phyloP scores from a whole-genome alignment of 345 rosid species.

The Combretum micranthum region DNA sequence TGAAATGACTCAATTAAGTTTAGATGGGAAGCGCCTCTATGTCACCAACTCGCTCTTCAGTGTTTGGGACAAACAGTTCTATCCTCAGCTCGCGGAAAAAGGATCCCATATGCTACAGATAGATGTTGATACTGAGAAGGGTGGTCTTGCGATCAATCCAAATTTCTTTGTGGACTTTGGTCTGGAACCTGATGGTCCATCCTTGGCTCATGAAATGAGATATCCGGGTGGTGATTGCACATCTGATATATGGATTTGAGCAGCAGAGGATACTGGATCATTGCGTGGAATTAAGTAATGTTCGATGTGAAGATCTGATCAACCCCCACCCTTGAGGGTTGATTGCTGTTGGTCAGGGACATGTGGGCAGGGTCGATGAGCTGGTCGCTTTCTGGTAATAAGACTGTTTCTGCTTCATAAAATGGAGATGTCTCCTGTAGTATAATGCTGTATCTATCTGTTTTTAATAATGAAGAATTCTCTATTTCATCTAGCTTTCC shows the following conservation, averaged over 20 bases:
- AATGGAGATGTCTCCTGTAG: too few relatives aligned
- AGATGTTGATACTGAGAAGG: slow-evolving; percentile 66
- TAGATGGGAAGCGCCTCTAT: slow-evolving; percentile 85
- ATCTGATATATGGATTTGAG: slow-evolving; percentile 77
- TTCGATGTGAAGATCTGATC: too few relatives aligned
- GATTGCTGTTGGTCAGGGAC: too few relatives aligned
- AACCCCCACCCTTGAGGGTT: not conserved
- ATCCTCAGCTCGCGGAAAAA: slow-evolving; percentile 62
- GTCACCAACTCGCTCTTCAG: slow-evolving; percentile 90
- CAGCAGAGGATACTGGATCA: not conserved
- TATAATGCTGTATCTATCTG: too few relatives aligned
- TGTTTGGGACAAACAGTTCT: slow-evolving; percentile 79
- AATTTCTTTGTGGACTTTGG: slow-evolving; percentile 78
- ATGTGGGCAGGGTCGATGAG: too few relatives aligned
- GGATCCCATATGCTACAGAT: slow-evolving; percentile 90
- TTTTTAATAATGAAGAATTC: not conserved
- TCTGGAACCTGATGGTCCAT: slow-evolving; percentile 77
- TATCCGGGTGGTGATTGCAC: slow-evolving; percentile 97
- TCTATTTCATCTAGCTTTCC: too few relatives aligned
- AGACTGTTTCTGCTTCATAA: too few relatives aligned
- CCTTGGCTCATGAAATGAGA: slow-evolving; percentile 94
- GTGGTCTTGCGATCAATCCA: slow-evolving; percentile 62
- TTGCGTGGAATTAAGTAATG: not conserved
- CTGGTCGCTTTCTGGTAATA: too few relatives aligned
- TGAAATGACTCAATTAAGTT: slow-evolving; percentile 83